Evolutionary conservation across 768 basidiomycete genomes (phyloP).

Genomic region (Kwoniella sp.): DNA sequence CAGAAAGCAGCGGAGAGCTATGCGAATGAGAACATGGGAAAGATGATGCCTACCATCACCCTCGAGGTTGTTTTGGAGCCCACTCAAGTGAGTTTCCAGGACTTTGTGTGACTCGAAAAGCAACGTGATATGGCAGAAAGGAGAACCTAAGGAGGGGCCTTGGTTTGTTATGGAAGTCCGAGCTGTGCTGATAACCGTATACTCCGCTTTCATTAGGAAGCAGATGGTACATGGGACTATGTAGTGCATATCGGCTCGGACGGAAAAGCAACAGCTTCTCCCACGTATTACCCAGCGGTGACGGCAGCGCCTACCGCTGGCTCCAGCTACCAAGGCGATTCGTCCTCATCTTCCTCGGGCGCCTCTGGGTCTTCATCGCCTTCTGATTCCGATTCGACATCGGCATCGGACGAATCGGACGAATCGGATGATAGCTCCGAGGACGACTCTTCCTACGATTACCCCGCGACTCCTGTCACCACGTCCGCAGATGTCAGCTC

Average conservation of each 20-base stretch:
- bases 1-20: conserved; percentile 39
- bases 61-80: conserved; percentile 51
- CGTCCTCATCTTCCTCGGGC: conserved; percentile 9
- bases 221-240: conserved; percentile 56
- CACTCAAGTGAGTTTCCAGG: conserved; percentile 53
- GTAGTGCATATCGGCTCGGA: conserved; percentile 51
- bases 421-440: conserved; percentile 9
- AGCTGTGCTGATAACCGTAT: not conserved
- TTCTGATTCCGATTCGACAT: conserved; percentile 3
- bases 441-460: conserved; percentile 11
- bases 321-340: conserved; percentile 7
- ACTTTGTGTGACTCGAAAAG: no score
- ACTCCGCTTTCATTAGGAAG: conserved; percentile 28
- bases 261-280: conserved; percentile 53
- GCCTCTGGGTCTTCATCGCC: not conserved
- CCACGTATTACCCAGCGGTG: conserved; percentile 25
- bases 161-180: no score
- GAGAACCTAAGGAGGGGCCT: no score
- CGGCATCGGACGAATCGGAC: not conserved
- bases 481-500: conserved; percentile 16
- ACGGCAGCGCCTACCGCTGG: conserved; percentile 14
- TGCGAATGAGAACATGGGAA: conserved; percentile 33
- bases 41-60: conserved; percentile 51
- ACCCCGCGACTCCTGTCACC: conserved; percentile 17
- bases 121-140: no score